Percentiles rank a stretch among this genome's conserved stretches.
These are phyloP conservation scores for Beauveria varroae DNA, from an alignment of 2,329 filamentous ascomycete species.

Conservation along the genomic window DNA sequence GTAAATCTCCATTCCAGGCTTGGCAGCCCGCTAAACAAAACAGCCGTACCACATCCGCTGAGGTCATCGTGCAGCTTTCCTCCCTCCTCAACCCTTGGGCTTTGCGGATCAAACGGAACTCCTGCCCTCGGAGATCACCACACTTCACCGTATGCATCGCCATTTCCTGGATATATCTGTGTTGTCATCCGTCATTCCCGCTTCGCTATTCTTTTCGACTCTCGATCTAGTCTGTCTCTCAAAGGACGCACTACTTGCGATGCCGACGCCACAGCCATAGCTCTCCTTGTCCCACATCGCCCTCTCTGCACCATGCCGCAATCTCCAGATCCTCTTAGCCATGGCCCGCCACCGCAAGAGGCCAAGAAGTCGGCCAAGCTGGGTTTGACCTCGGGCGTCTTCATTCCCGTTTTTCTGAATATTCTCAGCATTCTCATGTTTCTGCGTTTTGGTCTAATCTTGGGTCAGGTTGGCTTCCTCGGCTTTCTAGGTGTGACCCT, in stretches of 20 bases:
- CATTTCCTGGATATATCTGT: background rate
- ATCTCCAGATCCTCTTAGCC: background rate
- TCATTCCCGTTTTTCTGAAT: conserved; percentile 82
- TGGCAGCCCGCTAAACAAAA: background rate
- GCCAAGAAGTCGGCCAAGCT: conserved; percentile 51
- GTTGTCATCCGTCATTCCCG: background rate
- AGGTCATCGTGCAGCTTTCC: conserved; percentile 11
- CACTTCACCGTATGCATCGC: background rate
- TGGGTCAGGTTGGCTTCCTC: conserved; percentile 71
- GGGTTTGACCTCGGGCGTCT: conserved; percentile 70
- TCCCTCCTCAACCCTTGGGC: background rate
- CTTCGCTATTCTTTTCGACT: background rate
- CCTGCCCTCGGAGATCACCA: background rate
- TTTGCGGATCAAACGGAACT: background rate
- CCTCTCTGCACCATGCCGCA: conserved; percentile 3
- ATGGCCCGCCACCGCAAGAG: conserved; percentile 22
- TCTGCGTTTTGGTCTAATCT: conserved; percentile 75
- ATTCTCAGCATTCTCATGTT: conserved; percentile 91
- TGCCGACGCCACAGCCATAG: background rate
- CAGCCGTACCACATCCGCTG: background rate
- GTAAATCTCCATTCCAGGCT: conserved; percentile 3
- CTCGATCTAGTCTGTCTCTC: background rate
- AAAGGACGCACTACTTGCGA: background rate
- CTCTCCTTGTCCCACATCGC: background rate
- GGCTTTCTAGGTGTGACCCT: conserved; percentile 65